A percentile compares a stretch with the other conserved stretches of the same genome.
phyloP scores from a whole-genome alignment of 2,329 filamentous ascomycete species.

The Aspergillus luchuensis region DNA sequence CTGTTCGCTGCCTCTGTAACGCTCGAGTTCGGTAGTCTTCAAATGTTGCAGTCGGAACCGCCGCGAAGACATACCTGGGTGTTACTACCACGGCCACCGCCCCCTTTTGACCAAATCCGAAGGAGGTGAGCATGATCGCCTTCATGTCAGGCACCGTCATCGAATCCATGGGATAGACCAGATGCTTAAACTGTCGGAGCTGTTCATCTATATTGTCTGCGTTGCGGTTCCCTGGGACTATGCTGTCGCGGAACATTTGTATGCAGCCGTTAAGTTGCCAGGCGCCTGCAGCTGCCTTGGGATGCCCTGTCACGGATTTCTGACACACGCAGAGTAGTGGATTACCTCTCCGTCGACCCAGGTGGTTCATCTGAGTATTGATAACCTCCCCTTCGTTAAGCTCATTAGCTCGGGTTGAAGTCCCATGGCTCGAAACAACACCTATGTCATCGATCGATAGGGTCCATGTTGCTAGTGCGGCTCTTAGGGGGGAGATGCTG shows the following conservation, averaged over 20 bases:
- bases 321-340: conserved; percentile 89
- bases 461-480: conserved; percentile 92
- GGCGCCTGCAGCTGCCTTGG: conserved; percentile 95
- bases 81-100: conserved; percentile 41
- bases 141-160: conserved; percentile 31
- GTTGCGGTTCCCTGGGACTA: conserved; percentile 94
- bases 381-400: conserved; percentile 98
- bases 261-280: conserved; percentile 99
- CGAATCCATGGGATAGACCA: conserved; percentile 36
- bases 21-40: conserved; percentile 17
- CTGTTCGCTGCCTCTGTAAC: conserved; percentile 13
- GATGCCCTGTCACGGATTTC: conserved; percentile 95
- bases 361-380: conserved; percentile 87
- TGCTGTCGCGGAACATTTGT: conserved; percentile 85
- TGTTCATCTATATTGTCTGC: conserved; percentile 82
- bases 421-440: conserved; percentile 96
- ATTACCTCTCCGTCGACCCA: conserved; percentile 92
- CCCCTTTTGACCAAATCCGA: conserved; percentile 52
- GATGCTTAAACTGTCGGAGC: conserved; percentile 33
- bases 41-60: conserved; percentile 19
- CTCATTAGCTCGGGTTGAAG: conserved; percentile 95
- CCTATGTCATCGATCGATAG: conserved; percentile 91
- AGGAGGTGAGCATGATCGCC: conserved; percentile 45
- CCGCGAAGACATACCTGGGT: conserved; percentile 40
- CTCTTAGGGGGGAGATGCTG: conserved; percentile 86